phyloP scores from a whole-genome alignment of 164 flowering plant species.

The Macadamia integrifolia region DNA sequence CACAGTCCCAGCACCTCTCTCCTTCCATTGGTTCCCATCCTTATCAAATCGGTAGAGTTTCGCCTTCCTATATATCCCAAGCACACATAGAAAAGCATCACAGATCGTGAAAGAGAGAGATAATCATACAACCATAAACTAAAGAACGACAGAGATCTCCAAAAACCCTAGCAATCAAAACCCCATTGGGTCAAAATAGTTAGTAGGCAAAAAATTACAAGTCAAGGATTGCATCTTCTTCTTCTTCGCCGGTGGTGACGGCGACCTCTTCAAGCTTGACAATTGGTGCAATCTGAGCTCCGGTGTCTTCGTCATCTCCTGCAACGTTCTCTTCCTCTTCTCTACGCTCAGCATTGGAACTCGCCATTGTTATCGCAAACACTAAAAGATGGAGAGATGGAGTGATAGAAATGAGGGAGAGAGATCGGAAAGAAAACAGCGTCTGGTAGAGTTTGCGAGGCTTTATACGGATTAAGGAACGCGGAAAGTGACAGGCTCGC shows the following conservation, averaged over 20 bases:
- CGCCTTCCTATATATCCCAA: slow-evolving; percentile 27
- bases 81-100: not conserved
- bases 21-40: slow-evolving; percentile 42
- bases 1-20: slow-evolving; percentile 39
- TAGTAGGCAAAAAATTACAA: slow-evolving; percentile 19
- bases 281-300: slow-evolving; percentile 86
- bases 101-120: not conserved
- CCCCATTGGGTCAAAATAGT: not conserved
- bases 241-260: slow-evolving; percentile 79
- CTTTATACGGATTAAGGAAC: no score
- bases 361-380: slow-evolving; percentile 27
- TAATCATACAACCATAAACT: not conserved
- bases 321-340: slow-evolving; percentile 49
- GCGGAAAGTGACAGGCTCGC: no score
- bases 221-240: slow-evolving; percentile 66
- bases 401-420: not conserved
- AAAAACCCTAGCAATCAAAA: slow-evolving; percentile 3
- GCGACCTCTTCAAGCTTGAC: slow-evolving; percentile 78
- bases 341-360: slow-evolving; percentile 40
- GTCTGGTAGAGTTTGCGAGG: no score
- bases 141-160: not conserved
- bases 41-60: slow-evolving; percentile 40
- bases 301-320: slow-evolving; percentile 82
- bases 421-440: no score
- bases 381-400: slow-evolving; percentile 3